Base-by-base conservation (phyloP, 2,329 filamentous ascomycete genomes). In the Penicillium sp. region DNA sequence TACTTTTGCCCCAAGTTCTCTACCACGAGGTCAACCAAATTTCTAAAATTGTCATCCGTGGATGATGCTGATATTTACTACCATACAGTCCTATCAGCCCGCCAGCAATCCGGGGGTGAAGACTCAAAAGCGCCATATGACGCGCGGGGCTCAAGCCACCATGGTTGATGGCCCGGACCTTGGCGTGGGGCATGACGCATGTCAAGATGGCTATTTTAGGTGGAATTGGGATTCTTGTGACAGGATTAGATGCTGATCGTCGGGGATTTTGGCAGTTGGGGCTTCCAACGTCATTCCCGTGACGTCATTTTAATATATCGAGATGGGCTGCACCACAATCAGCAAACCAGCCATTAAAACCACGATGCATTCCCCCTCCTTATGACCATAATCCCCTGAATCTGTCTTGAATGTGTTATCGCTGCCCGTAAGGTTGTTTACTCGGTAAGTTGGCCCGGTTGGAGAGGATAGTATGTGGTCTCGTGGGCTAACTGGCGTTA, bases 131-230 rank as follows among this genome's bases (percentile, higher is more conserved):
- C 35, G n/a, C 40, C 60, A 57, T 56, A 68, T 69, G 67, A 70
- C 63, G 62, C 60, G 56, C 38, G 49, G 59, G 56, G 55, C 59
- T 65, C 59, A 68, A 70, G 67, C 68, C 68, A 70, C 66, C 42
- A 53, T 62, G 55, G 51, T 44, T 24, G 50, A 13, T 9, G 24
- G 53, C 17, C 19, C 17, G 26, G 47, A 56, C 26, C 44, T 61
- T 60, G 26, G 37, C 59, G 60, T 67, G 65, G 65, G 59, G 63
- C 58, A 70, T 68, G 67, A 70, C 67, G 61, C 66, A 67, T 58
- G 57, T 65, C 60, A 63, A 56, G 47, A 35, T 38, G 49, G 53
- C 19, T 40, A 44, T 38, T 49, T 50, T 59, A 56, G 57, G 37
- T 33, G 28, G 37, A 56, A 50, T 44, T 53, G 38, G 30, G 15